Conservation (phyloP, 352 stramenopile genomes). For the Plasmopara viticola region DNA sequence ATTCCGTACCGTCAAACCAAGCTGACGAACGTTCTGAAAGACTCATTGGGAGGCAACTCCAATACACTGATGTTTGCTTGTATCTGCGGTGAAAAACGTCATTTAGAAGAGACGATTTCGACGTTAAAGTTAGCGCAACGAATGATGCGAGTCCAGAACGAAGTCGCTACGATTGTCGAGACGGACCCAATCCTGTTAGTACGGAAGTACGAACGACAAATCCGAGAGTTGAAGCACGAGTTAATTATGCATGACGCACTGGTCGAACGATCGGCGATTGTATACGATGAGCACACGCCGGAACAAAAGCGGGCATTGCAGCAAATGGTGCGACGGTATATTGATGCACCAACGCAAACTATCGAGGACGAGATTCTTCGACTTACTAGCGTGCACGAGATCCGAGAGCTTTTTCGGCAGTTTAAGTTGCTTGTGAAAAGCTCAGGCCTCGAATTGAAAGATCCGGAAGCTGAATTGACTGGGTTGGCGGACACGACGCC, state of each 20-base stretch:
- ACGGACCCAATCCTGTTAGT: slow-evolving; percentile 81
- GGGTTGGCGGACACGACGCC: no score
- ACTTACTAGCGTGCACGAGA: slow-evolving; percentile 85
- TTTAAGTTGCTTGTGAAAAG: slow-evolving; percentile 85
- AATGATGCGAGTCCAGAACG: slow-evolving; percentile 93
- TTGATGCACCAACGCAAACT: slow-evolving; percentile 60
- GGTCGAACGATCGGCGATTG: slow-evolving; percentile 72
- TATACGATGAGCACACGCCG: slow-evolving; percentile 87
- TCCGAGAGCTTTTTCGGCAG: slow-evolving; percentile 88
- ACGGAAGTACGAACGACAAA: slow-evolving; percentile 88
- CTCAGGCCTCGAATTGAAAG: slow-evolving; percentile 29
- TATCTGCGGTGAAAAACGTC: slow-evolving; percentile 88
- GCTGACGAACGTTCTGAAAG: slow-evolving; percentile 90
- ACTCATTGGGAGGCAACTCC: slow-evolving; percentile 93
- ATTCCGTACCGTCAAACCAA: slow-evolving; percentile 94
- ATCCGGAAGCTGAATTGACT: slow-evolving; percentile 13
- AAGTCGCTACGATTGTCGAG: slow-evolving; percentile 78
- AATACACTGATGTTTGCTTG: slow-evolving; percentile 94
- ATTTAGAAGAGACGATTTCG: slow-evolving; percentile 91
- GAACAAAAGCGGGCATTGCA: slow-evolving; percentile 85
- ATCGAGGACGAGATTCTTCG: slow-evolving; percentile 69
- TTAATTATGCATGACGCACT: slow-evolving; percentile 93
- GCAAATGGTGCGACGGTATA: slow-evolving; percentile 62
- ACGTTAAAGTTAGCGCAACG: slow-evolving; percentile 89
- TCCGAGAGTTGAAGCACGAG: slow-evolving; percentile 91